A percentile compares a stretch with the other conserved stretches of the same genome.
Evolutionary conservation across 2,329 filamentous ascomycete genomes (phyloP).

Genomic region (Orbilia javanica): DNA sequence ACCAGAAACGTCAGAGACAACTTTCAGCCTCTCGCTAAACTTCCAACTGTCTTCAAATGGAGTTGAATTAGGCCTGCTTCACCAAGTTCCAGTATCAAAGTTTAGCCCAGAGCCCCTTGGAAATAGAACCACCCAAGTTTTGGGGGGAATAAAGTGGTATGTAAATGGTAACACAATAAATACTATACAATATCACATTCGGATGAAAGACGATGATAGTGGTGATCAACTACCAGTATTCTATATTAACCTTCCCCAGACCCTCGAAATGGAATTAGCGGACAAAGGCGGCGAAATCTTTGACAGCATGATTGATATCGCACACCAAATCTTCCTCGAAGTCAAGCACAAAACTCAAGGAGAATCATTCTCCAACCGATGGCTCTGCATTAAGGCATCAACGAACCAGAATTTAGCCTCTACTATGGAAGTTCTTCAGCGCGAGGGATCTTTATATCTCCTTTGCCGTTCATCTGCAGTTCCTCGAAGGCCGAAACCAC

Average conservation of each 20-base stretch:
- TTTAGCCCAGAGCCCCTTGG: background rate
- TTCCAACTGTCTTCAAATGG: constrained; percentile 30
- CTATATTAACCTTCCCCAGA: constrained; percentile 26
- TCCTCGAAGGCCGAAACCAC: background rate
- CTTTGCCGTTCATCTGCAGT: background rate
- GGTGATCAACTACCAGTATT: constrained; percentile 15
- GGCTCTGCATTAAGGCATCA: constrained; percentile 28
- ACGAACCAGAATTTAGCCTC: background rate
- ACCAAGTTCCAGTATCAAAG: constrained; percentile 11
- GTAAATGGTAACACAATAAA: background rate
- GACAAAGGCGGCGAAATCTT: constrained; percentile 3
- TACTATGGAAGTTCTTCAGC: constrained; percentile 13
- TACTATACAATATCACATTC: constrained; percentile 28
- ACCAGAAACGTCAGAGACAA: background rate
- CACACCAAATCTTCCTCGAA: constrained; percentile 14
- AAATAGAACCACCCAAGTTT: background rate
- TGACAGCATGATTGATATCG: constrained; percentile 24
- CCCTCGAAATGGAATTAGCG: background rate
- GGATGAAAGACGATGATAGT: background rate
- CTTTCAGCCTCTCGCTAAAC: background rate
- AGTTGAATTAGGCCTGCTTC: constrained; percentile 22
- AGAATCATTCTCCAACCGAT: background rate
- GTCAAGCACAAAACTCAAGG: background rate
- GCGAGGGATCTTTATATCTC: background rate
- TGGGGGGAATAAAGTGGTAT: constrained; percentile 27